Evolutionary conservation across 768 basidiomycete genomes (phyloP).

Genomic region (Psilocybe azurescens): DNA sequence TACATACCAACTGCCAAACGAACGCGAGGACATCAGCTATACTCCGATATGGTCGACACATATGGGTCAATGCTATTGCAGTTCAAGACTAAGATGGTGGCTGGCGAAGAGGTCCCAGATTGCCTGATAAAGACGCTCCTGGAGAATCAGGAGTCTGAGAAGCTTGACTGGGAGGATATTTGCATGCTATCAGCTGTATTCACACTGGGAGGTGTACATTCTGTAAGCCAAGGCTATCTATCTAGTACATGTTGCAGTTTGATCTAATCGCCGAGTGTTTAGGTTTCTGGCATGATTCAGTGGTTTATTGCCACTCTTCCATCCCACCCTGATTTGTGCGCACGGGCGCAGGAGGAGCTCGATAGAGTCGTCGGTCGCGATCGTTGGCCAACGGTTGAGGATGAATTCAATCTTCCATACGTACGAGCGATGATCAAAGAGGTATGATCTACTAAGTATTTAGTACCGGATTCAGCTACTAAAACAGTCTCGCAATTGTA

Average conservation of each 20-base stretch:
- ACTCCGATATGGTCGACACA: conserved; percentile 37
- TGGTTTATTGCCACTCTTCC: conserved; percentile 38
- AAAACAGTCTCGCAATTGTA: conserved; percentile 21
- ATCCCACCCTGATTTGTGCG: conserved; percentile 22
- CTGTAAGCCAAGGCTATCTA: conserved; percentile 28
- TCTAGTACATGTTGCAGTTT: not conserved
- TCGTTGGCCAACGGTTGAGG: conserved; percentile 24
- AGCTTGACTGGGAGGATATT: conserved; percentile 43
- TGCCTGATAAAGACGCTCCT: conserved; percentile 47
- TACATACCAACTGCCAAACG: conserved; percentile 40
- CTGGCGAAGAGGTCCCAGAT: conserved; percentile 43
- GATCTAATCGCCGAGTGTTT: not conserved
- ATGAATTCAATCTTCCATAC: conserved; percentile 26
- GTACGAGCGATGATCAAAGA: conserved; percentile 29
- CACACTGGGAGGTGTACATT: conserved; percentile 48
- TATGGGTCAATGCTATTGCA: conserved; percentile 43
- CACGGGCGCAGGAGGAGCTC: conserved; percentile 27
- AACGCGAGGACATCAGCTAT: conserved; percentile 41
- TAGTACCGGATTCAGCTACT: not conserved
- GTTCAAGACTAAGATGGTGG: conserved; percentile 37
- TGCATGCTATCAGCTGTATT: conserved; percentile 44
- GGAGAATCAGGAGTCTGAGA: conserved; percentile 35
- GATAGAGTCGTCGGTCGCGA: conserved; percentile 29
- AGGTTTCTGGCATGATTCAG: conserved; percentile 39
- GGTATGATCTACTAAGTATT: not conserved